Percentiles rank a stretch among this genome's conserved stretches.
Conservation (phyloP, 495 filamentous ascomycete species). For the Mycothermus thermophilus region DNA sequence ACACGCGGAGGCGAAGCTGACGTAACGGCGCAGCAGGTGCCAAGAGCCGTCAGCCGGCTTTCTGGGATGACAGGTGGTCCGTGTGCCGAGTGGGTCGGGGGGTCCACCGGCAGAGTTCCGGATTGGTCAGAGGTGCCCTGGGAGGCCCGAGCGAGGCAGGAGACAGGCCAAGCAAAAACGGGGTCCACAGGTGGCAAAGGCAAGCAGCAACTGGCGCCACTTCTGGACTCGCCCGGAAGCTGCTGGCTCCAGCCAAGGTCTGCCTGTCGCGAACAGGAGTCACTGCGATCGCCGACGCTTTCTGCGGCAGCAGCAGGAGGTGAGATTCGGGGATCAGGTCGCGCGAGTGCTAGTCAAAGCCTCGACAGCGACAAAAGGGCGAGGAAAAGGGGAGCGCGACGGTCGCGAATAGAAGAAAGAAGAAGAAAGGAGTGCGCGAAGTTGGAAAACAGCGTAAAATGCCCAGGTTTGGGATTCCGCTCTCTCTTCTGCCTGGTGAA, state of each 20-base stretch:
- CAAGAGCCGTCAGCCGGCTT: too few species aligned
- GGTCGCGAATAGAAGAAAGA: too few species aligned
- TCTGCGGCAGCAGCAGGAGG: too few species aligned
- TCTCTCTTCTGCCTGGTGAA: conserved; percentile 13
- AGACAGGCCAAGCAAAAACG: conserved; percentile 15
- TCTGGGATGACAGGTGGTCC: conserved; percentile 18
- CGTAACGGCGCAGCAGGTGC: conserved; percentile 19
- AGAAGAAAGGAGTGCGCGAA: conserved; percentile 19
- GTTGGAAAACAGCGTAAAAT: conserved; percentile 7
- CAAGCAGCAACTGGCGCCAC: conserved; percentile 15
- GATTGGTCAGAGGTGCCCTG: conserved; percentile 4
- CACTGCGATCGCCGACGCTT: conserved; percentile 4
- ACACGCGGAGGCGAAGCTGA: conserved; percentile 24
- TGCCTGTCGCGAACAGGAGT: conserved; percentile 1
- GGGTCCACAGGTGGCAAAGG: conserved; percentile 9
- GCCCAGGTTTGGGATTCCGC: conserved; percentile 11
- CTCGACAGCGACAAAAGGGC: conserved; percentile 13
- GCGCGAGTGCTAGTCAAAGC: conserved; percentile 29
- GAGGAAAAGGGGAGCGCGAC: conserved; percentile 7
- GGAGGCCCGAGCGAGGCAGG: not conserved
- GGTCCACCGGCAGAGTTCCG: conserved; percentile 5
- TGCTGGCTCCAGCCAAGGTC: too few species aligned
- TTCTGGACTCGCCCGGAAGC: too few species aligned
- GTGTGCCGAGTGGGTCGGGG: conserved; percentile 13
- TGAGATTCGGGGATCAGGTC: conserved; percentile 7